Percentiles rank a stretch among this genome's conserved stretches.
Conservation (phyloP, 495 filamentous ascomycete species). For the Immersiella caudata region DNA sequence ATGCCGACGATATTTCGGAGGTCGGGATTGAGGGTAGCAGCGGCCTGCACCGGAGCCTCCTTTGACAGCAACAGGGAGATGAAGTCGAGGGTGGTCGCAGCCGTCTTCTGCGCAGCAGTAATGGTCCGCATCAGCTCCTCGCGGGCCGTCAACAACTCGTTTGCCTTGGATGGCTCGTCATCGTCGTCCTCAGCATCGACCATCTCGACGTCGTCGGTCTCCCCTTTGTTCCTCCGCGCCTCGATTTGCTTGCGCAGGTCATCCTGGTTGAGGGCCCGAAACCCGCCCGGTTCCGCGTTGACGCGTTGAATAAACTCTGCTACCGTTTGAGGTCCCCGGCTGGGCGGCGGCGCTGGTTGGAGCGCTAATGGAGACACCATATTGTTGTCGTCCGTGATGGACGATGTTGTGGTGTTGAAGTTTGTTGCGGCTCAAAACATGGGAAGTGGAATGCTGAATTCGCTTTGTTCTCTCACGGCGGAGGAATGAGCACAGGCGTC, state of each 20-base stretch:
- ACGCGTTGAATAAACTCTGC: constrained; percentile 74
- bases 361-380: constrained; percentile 59
- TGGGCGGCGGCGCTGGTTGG: constrained; percentile 59
- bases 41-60: constrained; percentile 67
- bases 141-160: constrained; percentile 48
- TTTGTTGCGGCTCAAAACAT: not conserved
- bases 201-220: constrained; percentile 36
- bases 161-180: constrained; percentile 38
- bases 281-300: constrained; percentile 72
- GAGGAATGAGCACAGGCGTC: not conserved
- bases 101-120: constrained; percentile 39
- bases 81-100: constrained; percentile 62
- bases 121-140: constrained; percentile 59
- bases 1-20: constrained; percentile 70
- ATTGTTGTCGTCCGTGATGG: not conserved
- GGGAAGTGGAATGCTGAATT: too few species aligned
- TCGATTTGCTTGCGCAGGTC: constrained; percentile 63
- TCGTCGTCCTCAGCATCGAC: constrained; percentile 38
- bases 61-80: constrained; percentile 83
- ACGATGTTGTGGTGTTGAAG: not conserved
- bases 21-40: constrained; percentile 65
- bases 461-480: not conserved
- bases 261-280: constrained; percentile 68
- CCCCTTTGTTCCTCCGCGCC: constrained; percentile 45
- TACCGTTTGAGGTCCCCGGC: constrained; percentile 61